These are phyloP conservation scores for Acarospora socialis DNA, from an alignment of 2,329 filamentous ascomycete genomes.

Conservation along the genomic window DNA sequence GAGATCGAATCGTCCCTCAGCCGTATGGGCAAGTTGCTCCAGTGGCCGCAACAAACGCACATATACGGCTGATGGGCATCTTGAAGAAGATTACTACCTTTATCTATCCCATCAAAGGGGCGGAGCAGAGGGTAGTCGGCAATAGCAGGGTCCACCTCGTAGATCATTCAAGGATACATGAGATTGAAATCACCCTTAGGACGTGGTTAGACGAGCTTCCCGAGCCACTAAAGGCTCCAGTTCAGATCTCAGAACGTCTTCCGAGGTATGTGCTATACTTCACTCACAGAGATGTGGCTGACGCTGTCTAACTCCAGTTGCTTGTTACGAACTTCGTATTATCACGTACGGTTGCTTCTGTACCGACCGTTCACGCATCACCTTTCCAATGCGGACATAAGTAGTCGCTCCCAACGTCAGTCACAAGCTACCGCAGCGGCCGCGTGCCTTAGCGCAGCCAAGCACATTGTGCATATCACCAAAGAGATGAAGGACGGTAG, in stretches of 20 bases:
- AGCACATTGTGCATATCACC: conserved; percentile 66
- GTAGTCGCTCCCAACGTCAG: conserved; percentile 34
- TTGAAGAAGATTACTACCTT: neutral
- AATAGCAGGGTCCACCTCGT: neutral
- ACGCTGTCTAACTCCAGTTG: conserved; percentile 46
- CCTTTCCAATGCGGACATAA: conserved; percentile 46
- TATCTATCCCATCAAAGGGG: neutral
- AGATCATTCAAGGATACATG: neutral
- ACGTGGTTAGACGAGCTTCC: neutral
- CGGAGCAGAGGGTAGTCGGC: too few relatives aligned
- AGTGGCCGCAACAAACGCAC: neutral
- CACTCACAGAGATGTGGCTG: neutral
- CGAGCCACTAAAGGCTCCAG: neutral
- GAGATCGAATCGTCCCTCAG: conserved; percentile 21
- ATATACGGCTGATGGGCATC: neutral
- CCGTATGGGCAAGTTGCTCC: neutral
- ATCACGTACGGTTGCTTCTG: conserved; percentile 68
- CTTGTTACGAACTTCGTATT: conserved; percentile 63
- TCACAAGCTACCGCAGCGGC: conserved; percentile 54
- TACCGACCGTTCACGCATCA: conserved; percentile 78
- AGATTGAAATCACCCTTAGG: neutral
- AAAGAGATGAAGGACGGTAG: conserved; percentile 62
- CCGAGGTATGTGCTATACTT: neutral
- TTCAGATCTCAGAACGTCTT: neutral
- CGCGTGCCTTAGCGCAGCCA: conserved; percentile 45